Percentiles rank a stretch among this genome's conserved stretches.
These are phyloP conservation scores for Colletotrichum tamarilloi DNA, from an alignment of 2,329 filamentous ascomycete species.

Conservation along the genomic window DNA sequence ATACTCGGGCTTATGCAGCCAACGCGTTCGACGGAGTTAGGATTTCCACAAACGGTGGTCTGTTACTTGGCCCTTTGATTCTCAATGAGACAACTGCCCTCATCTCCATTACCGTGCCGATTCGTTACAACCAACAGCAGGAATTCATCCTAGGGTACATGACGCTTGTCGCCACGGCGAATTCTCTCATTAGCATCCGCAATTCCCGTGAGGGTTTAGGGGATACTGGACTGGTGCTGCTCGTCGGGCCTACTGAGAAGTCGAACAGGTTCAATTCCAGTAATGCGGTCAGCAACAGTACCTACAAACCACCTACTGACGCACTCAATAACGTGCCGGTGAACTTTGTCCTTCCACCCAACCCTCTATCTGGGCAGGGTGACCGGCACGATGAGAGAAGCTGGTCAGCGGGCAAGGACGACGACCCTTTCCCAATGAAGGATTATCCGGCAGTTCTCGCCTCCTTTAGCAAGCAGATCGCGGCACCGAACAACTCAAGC, in stretches of 20 bases:
- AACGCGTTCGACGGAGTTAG: slow-evolving; percentile 61
- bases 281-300: slow-evolving; percentile 58
- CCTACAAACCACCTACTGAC: slow-evolving; percentile 51
- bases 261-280: slow-evolving; percentile 72
- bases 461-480: slow-evolving; percentile 65
- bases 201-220: slow-evolving; percentile 77
- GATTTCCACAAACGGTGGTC: slow-evolving; percentile 62
- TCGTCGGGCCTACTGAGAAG: slow-evolving; percentile 74
- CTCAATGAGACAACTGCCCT: slow-evolving; percentile 81
- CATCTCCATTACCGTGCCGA: slow-evolving; percentile 83
- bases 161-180: slow-evolving; percentile 80
- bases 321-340: slow-evolving; percentile 58
- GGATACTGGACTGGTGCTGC: slow-evolving; percentile 73
- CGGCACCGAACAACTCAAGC: slow-evolving; percentile 73
- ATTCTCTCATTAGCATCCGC: slow-evolving; percentile 71
- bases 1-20: slow-evolving; percentile 56
- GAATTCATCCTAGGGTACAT: slow-evolving; percentile 83
- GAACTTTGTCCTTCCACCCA: slow-evolving; percentile 71
- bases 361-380: slow-evolving; percentile 47
- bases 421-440: slow-evolving; percentile 65
- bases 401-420: slow-evolving; percentile 53
- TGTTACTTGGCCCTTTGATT: slow-evolving; percentile 81
- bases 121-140: slow-evolving; percentile 73
- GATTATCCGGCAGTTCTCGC: slow-evolving; percentile 72
- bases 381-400: slow-evolving; percentile 63